Evolutionary conservation across 2,329 filamentous ascomycete genomes (phyloP).

Genomic region (Fusarium compactum): DNA sequence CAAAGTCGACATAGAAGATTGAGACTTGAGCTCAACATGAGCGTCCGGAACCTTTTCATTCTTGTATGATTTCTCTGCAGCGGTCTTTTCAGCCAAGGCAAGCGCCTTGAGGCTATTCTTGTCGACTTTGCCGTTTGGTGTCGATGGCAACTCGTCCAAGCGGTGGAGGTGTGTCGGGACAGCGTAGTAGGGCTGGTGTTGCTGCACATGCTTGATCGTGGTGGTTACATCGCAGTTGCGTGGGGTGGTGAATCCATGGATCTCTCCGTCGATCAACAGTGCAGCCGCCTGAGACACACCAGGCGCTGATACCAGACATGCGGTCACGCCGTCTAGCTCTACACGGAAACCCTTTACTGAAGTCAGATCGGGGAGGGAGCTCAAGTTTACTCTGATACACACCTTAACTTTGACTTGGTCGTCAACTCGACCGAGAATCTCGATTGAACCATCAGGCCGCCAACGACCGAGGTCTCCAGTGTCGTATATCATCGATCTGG

Average conservation of each 20-base stretch:
- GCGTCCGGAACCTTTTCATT: conserved; percentile 2
- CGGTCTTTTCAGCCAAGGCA: conserved; percentile 35
- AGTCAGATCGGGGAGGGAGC: conserved; percentile 6
- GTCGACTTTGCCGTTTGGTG: conserved; percentile 68
- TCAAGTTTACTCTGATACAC: conserved; percentile 13
- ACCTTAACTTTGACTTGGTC: conserved; percentile 73
- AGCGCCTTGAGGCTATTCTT: conserved; percentile 59
- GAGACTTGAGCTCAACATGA: conserved; percentile 47
- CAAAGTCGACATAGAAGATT: conserved; percentile 50
- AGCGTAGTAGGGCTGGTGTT: conserved; percentile 66
- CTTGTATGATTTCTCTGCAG: conserved; percentile 13
- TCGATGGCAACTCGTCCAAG: conserved; percentile 61
- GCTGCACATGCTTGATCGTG: conserved; percentile 56
- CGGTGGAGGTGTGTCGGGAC: conserved; percentile 61
- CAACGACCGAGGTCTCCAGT: conserved; percentile 70
- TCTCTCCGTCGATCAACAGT: conserved; percentile 59
- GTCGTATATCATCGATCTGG: conserved; percentile 62
- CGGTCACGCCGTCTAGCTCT: conserved; percentile 68
- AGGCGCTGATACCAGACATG: conserved; percentile 60
- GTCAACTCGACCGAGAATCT: conserved; percentile 68
- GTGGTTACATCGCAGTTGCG: conserved; percentile 50
- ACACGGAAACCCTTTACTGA: conserved; percentile 66
- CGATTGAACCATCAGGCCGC: conserved; percentile 64
- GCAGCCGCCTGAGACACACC: conserved; percentile 62
- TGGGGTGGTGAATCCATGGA: conserved; percentile 64